Conservation (phyloP, 2,329 filamentous ascomycete species). For the Parastagonospora nodorum region DNA sequence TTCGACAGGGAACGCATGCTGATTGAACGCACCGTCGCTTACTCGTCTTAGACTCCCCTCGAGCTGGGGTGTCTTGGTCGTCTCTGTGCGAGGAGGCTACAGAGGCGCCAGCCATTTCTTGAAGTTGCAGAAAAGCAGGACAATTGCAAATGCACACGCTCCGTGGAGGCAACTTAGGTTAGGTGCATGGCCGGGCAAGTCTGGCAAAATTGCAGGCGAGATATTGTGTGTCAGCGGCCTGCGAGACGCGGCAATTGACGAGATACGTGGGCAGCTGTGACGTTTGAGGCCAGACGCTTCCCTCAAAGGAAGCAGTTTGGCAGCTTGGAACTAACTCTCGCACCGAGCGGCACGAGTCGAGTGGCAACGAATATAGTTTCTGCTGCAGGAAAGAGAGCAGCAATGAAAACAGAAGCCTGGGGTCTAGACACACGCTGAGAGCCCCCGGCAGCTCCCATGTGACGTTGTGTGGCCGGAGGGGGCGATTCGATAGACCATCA, state of each 20-base stretch:
- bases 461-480: neutral
- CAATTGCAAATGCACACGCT: slow-evolving; percentile 18
- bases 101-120: slow-evolving; percentile 36
- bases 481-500: neutral
- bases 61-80: slow-evolving; percentile 19
- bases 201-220: neutral
- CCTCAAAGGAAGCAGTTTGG: neutral
- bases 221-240: neutral
- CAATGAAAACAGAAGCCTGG: neutral
- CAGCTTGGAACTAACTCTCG: slow-evolving; percentile 2
- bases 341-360: neutral
- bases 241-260: slow-evolving; percentile 2
- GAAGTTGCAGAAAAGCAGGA: slow-evolving; percentile 10
- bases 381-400: neutral
- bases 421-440: neutral
- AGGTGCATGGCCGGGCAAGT: neutral
- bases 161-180: slow-evolving; percentile 19
- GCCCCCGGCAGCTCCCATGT: neutral
- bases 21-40: slow-evolving; percentile 45
- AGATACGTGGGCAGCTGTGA: slow-evolving; percentile 12
- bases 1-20: slow-evolving; percentile 57
- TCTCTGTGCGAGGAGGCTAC: slow-evolving; percentile 24
- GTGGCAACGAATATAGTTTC: neutral
- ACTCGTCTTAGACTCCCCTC: slow-evolving; percentile 33
- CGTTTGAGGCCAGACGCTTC: slow-evolving; percentile 11